Conservation (phyloP, 306 rosid genomes). For the Corylus heterophylla region DNA sequence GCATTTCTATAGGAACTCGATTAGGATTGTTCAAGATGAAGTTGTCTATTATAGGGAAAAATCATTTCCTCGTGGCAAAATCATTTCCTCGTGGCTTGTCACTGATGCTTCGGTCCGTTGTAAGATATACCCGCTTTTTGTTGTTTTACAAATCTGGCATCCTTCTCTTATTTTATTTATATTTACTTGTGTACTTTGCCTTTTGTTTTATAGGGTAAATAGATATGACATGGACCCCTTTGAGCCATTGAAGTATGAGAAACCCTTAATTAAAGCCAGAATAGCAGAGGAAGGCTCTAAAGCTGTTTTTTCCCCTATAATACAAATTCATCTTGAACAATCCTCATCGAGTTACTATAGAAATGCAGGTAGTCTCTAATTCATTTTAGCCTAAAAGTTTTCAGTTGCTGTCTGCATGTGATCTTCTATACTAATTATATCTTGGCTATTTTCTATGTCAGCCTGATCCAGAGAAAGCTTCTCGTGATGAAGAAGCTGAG, state of each 20-base stretch:
- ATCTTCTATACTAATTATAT: slow-evolving; percentile 21
- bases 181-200: slow-evolving; percentile 21
- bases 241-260: slow-evolving; percentile 90
- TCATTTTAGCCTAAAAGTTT: slow-evolving; percentile 6
- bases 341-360: slow-evolving; percentile 81
- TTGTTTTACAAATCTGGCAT: slow-evolving; percentile 13
- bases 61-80: slow-evolving; percentile 98
- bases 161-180: slow-evolving; percentile 4
- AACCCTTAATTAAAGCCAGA: slow-evolving; percentile 82
- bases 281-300: slow-evolving; percentile 82
- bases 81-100: slow-evolving; percentile 98
- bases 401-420: slow-evolving; percentile 9
- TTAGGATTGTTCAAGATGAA: slow-evolving; percentile 83
- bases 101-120: slow-evolving; percentile 92
- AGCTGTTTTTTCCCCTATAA: slow-evolving; percentile 86
- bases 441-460: slow-evolving; percentile 39
- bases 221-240: slow-evolving; percentile 99
- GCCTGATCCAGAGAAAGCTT: slow-evolving; percentile 95
- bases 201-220: slow-evolving; percentile 68
- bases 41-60: slow-evolving; percentile 86
- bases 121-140: slow-evolving; percentile 40
- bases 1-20: slow-evolving; percentile 90
- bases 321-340: slow-evolving; percentile 82
- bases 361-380: slow-evolving; percentile 78
- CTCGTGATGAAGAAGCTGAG: slow-evolving; percentile 81